Percentiles rank a stretch among this genome's conserved stretches.
Evolutionary conservation across 2,329 filamentous ascomycete species (phyloP).

Genomic region (Myrmaecium sp.): DNA sequence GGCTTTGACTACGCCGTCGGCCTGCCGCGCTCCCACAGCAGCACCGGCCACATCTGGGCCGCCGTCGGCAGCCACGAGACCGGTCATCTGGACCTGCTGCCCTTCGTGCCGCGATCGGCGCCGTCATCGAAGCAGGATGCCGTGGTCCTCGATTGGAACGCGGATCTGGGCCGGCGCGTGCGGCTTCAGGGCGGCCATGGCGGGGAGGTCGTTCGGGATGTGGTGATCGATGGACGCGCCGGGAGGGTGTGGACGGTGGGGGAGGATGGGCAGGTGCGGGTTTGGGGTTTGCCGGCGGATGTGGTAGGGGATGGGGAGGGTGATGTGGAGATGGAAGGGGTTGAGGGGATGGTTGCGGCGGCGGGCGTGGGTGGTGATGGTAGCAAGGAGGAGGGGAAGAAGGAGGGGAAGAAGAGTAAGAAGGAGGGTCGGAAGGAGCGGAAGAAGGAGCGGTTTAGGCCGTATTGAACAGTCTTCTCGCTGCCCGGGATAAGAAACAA

Average conservation of each 20-base stretch:
- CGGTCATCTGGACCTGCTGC: constrained; percentile 16
- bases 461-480: constrained; percentile 15
- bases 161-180: constrained; percentile 10
- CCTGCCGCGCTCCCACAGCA: constrained; percentile 31
- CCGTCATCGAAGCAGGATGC: neutral
- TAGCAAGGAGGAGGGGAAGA: constrained; percentile 12
- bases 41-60: neutral
- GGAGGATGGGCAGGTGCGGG: constrained; percentile 29
- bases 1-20: constrained; percentile 60
- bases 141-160: constrained; percentile 14
- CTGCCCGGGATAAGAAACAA: too few relatives aligned
- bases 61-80: constrained; percentile 9
- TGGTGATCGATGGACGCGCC: constrained; percentile 23
- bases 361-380: constrained; percentile 1
- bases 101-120: constrained; percentile 8
- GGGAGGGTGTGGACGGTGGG: constrained; percentile 28
- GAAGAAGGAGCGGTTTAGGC: constrained; percentile 21
- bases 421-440: constrained; percentile 13
- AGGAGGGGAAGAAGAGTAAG: constrained; percentile 17
- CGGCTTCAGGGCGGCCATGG: constrained; percentile 27
- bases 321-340: constrained; percentile 14
- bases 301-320: constrained; percentile 5
- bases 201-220: constrained; percentile 30
- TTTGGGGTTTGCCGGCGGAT: constrained; percentile 19
- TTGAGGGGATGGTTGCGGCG: constrained; percentile 8